Percentiles rank a stretch among this genome's conserved stretches.
Conservation (phyloP, 2,329 filamentous ascomycete species). For the Fusarium subtropicale region DNA sequence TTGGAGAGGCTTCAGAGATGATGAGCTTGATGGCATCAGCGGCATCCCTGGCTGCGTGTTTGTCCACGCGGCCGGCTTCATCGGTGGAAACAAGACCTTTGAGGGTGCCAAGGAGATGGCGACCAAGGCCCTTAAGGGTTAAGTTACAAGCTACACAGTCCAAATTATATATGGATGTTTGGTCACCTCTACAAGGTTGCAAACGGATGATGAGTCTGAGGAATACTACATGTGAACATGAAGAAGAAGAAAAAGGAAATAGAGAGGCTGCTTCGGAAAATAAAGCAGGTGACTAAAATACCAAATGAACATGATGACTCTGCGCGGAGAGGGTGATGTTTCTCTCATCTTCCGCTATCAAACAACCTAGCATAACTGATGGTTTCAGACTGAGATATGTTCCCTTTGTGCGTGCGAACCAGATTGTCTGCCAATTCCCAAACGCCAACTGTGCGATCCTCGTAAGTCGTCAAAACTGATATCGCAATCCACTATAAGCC, state of each 20-base stretch:
- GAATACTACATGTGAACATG: constrained; percentile 17
- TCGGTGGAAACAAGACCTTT: constrained; percentile 92
- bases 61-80: constrained; percentile 94
- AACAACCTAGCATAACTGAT: constrained; percentile 41
- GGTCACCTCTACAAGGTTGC: constrained; percentile 12
- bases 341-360: constrained; percentile 29
- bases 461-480: constrained; percentile 47
- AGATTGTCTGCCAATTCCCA: constrained; percentile 46
- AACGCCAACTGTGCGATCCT: constrained; percentile 49
- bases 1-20: constrained; percentile 92
- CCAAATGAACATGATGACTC: constrained; percentile 43
- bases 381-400: constrained; percentile 42
- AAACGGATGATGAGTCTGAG: constrained; percentile 9
- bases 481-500: constrained; percentile 36
- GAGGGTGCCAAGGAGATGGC: constrained; percentile 91
- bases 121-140: constrained; percentile 72
- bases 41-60: constrained; percentile 84
- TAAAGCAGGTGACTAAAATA: constrained; percentile 39
- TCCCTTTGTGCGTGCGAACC: constrained; percentile 40
- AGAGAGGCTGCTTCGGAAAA: constrained; percentile 34
- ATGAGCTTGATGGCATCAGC: constrained; percentile 79
- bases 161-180: neutral
- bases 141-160: constrained; percentile 9
- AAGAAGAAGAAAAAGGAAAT: constrained; percentile 17
- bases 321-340: constrained; percentile 26